Percentiles rank a stretch among this genome's conserved stretches.
phyloP scores from a whole-genome alignment of 1,284 basidiomycete species.

The Ceraceosorus bombacis region DNA sequence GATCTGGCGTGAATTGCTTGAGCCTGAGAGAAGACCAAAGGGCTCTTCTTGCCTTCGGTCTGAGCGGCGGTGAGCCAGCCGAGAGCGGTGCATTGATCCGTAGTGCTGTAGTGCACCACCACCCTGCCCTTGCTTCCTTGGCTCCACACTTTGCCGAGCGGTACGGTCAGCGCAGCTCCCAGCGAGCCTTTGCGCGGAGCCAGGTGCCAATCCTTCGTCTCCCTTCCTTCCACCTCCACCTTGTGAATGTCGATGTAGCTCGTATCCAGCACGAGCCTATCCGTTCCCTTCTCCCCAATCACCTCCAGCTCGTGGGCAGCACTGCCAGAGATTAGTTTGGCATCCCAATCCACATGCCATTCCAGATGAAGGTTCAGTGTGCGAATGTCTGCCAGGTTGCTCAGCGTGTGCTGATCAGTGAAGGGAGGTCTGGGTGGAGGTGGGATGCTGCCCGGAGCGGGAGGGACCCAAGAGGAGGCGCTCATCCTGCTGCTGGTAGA shows the following conservation, averaged over 20 bases:
- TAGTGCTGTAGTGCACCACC: constrained; percentile 56
- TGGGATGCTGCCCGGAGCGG: constrained; percentile 33
- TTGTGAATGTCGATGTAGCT: constrained; percentile 62
- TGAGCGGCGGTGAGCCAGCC: constrained; percentile 88
- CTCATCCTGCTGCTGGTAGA: background rate
- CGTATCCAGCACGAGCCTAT: constrained; percentile 71
- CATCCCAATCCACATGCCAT: constrained; percentile 74
- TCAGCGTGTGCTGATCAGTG: constrained; percentile 38
- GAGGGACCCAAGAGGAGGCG: constrained; percentile 27
- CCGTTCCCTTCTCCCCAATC: constrained; percentile 56
- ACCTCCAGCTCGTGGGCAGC: constrained; percentile 63
- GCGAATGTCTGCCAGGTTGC: constrained; percentile 36
- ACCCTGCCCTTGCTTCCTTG: constrained; percentile 32
- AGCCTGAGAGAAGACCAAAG: constrained; percentile 88
- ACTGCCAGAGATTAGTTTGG: constrained; percentile 63
- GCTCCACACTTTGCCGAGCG: constrained; percentile 38
- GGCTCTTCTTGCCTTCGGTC: constrained; percentile 67
- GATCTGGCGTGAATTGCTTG: constrained; percentile 57
- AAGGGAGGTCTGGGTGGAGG: constrained; percentile 25
- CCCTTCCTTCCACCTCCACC: constrained; percentile 56
- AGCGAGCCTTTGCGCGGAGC: constrained; percentile 48
- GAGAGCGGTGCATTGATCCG: constrained; percentile 70
- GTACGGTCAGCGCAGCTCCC: constrained; percentile 49
- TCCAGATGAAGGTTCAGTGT: constrained; percentile 55
- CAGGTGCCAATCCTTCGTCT: constrained; percentile 55